phyloP scores from a whole-genome alignment of 2,329 filamentous ascomycete genomes.

The Beauveria sp. region DNA sequence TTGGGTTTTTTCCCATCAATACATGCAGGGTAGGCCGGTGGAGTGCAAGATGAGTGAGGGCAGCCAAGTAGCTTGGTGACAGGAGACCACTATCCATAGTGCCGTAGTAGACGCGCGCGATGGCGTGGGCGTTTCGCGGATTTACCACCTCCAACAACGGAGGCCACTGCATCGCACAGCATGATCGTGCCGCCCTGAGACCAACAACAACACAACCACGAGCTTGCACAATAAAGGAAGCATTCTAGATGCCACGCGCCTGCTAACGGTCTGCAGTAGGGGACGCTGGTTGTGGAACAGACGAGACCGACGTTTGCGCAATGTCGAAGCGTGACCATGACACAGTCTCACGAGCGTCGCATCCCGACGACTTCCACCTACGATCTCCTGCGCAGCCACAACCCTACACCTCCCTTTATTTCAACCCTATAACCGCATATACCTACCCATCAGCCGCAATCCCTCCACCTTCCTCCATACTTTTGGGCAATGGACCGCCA shows the following conservation, averaged over 20 bases:
- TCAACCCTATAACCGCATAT: neutral
- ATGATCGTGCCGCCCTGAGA: neutral
- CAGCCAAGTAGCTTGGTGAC: neutral
- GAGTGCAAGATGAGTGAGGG: neutral
- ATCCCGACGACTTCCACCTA: neutral
- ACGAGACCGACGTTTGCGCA: neutral
- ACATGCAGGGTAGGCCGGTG: neutral
- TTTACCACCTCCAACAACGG: neutral
- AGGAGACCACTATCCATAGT: neutral
- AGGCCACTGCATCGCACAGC: neutral
- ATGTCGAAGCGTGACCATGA: constrained; percentile 7
- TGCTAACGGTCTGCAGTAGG: neutral
- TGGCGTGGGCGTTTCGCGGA: neutral
- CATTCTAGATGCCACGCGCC: neutral
- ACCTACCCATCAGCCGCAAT: neutral
- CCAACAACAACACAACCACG: neutral
- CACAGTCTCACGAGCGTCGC: neutral
- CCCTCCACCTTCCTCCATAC: neutral
- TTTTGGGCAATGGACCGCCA: constrained; percentile 1
- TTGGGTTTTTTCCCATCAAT: neutral
- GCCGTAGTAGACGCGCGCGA: neutral
- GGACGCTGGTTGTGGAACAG: constrained; percentile 6
- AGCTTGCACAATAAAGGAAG: neutral
- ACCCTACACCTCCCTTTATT: neutral
- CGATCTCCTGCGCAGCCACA: neutral